Evolutionary conservation across 768 basidiomycete species (phyloP), one percentile per base, ranked within the genome.

Genomic region (Rhodotorula graminis): DNA sequence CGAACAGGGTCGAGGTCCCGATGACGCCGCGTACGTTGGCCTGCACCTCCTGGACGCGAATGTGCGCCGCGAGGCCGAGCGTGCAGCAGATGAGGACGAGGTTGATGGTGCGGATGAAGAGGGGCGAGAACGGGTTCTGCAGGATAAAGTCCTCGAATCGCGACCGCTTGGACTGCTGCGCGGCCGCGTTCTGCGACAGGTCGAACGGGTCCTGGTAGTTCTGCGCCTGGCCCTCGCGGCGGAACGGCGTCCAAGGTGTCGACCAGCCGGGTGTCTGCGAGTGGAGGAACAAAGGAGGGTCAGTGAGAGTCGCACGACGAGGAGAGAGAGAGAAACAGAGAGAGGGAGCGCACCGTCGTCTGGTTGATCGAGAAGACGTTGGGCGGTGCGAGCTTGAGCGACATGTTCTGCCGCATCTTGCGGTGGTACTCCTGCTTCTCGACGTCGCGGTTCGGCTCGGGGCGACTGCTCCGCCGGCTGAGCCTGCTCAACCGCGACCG

Each of bases 1-100:
- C 88, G 33, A 93, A 85, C 19, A 88, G 89, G 37, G 91, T 91
- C 55, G 91, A 93, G 76, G 89, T 88, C 58, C 93, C 93, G 40
- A 94, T 84, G 4, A 87, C 86, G 33, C 93, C 92, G 83, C 85
- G 84, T 33, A 86, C 82, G 62, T 82, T 73, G 75, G 84, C 80
- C 0, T 79, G 80, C 56, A 79, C 72, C 81, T 93, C 91, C 52
- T 84, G 80, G 18, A 81, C 76, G 61, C 90, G 87, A 78, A 93
- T 90, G 57, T 75, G 74, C 74, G 92, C 87, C 2, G 92, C 92
- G 58, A 93, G 83, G 7, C 85, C 92, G 58, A 94, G 86, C 4
- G 90, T 89, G 53, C 88, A 85, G 25, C 88, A 86, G 21, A 90
- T 93, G 77, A 93, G 90, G 16, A 88, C 84, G 74, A 95, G 88